These are phyloP conservation scores for Raddia distichophylla DNA, from an alignment of 176 grass and related monocot genomes.

Conservation along the genomic window DNA sequence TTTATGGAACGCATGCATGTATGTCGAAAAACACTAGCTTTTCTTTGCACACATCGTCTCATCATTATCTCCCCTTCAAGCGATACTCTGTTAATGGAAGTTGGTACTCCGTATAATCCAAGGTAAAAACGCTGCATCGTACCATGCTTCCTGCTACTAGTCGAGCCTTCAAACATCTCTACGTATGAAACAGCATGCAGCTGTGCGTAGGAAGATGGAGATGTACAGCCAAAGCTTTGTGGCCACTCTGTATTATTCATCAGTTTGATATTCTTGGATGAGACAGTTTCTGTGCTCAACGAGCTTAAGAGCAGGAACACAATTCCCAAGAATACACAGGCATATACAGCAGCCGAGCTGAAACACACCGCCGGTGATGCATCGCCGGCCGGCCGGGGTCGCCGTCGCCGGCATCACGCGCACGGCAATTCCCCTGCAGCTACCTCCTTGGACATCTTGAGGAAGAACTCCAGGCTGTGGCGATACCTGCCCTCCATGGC, in stretches of 20 bases:
- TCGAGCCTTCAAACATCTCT: not conserved
- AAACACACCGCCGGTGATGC: not conserved
- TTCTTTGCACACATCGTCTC: not conserved
- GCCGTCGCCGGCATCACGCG: not conserved
- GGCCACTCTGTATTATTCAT: not conserved
- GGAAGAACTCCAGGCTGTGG: constrained; percentile 56
- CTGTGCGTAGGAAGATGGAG: not conserved
- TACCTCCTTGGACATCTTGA: constrained; percentile 49
- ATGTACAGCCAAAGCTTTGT: not conserved
- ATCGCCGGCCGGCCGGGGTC: not conserved
- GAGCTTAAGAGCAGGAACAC: not conserved
- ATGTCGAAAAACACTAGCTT: not conserved
- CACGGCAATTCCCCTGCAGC: constrained; percentile 28
- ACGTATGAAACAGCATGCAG: not conserved
- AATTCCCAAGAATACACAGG: not conserved
- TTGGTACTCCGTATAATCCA: too few relatives aligned
- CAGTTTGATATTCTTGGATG: not conserved
- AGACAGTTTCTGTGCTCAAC: not conserved
- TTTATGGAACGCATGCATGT: constrained; percentile 3
- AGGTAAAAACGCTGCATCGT: too few relatives aligned
- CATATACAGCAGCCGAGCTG: not conserved
- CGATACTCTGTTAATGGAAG: not conserved
- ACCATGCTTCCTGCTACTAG: not conserved
- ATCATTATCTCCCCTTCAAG: not conserved
- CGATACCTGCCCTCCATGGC: constrained; percentile 22